A percentile compares a stretch with the other conserved stretches of the same genome.
These are phyloP conservation scores for Cyphellophora attinorum DNA, from an alignment of 2,329 filamentous ascomycete genomes.

Conservation along the genomic window DNA sequence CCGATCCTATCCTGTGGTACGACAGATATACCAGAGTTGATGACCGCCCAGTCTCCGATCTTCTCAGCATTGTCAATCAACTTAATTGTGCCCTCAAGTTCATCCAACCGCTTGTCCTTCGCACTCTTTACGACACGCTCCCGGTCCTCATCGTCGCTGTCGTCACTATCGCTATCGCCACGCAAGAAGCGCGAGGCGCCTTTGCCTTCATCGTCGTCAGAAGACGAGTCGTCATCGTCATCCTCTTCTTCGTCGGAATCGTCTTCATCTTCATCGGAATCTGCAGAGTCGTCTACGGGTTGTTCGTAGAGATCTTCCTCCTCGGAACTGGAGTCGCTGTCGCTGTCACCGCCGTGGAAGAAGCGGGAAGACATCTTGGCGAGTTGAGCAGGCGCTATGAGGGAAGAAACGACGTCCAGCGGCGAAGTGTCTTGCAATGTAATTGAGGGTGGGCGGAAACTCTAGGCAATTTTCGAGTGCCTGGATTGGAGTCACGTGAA, in stretches of 20 bases:
- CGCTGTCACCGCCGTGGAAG: constrained; percentile 93
- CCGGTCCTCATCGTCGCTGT: constrained; percentile 75
- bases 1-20: background rate
- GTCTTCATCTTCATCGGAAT: constrained; percentile 44
- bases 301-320: constrained; percentile 79
- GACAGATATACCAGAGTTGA: constrained; percentile 63
- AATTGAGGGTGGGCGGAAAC: no score
- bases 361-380: constrained; percentile 91
- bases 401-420: no score
- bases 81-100: constrained; percentile 81
- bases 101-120: constrained; percentile 93
- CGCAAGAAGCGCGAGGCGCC: constrained; percentile 81
- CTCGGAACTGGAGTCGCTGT: constrained; percentile 87
- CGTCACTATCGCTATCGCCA: constrained; percentile 62
- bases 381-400: no score
- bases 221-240: constrained; percentile 43
- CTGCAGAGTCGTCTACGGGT: constrained; percentile 53
- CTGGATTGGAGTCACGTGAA: no score
- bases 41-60: constrained; percentile 94
- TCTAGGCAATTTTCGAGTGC: no score
- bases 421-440: no score
- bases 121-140: constrained; percentile 88
- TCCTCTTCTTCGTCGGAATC: constrained; percentile 47
- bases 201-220: constrained; percentile 49
- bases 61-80: constrained; percentile 94